Evolutionary conservation across 768 basidiomycete genomes (phyloP).

Genomic region (Phlebiopsis gigantea): DNA sequence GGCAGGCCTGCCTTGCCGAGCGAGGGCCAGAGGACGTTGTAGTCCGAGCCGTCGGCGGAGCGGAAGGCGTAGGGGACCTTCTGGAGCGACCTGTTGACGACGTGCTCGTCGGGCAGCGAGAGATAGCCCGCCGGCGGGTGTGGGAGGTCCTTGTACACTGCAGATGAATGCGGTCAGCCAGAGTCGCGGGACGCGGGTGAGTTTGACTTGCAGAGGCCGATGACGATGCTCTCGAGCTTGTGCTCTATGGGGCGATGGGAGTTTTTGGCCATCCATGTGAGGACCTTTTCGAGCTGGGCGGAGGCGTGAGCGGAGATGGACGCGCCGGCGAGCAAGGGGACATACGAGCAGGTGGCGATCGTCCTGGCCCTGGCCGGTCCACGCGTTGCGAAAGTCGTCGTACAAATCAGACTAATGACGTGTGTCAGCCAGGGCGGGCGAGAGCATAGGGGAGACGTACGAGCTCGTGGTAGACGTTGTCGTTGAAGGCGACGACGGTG

Average conservation of each 20-base stretch:
- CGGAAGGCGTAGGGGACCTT: constrained; percentile 50
- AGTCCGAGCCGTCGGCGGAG: constrained; percentile 31
- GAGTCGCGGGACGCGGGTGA: neutral
- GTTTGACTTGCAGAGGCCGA: constrained; percentile 50
- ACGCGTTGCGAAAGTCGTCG: neutral
- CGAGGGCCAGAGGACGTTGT: constrained; percentile 28
- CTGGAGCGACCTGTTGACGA: constrained; percentile 50
- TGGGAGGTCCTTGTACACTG: constrained; percentile 77
- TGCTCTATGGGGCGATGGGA: constrained; percentile 25
- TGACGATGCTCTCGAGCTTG: constrained; percentile 44
- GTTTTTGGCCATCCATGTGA: constrained; percentile 55
- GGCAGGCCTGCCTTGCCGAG: constrained; percentile 32
- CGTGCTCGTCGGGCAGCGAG: constrained; percentile 24
- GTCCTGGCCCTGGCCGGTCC: neutral
- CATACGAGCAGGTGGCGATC: constrained; percentile 4
- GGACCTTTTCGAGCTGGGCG: constrained; percentile 57
- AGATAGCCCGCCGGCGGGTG: constrained; percentile 64
- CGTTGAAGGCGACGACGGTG: neutral
- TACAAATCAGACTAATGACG: neutral
- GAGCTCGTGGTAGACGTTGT: neutral
- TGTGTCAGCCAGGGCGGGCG: neutral
- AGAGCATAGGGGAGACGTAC: neutral
- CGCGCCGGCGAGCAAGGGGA: neutral
- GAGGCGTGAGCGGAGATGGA: neutral
- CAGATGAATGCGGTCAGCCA: neutral